These are phyloP conservation scores for Bromus sterilis DNA, from an alignment of 176 grass and related monocot species.

Conservation along the genomic window DNA sequence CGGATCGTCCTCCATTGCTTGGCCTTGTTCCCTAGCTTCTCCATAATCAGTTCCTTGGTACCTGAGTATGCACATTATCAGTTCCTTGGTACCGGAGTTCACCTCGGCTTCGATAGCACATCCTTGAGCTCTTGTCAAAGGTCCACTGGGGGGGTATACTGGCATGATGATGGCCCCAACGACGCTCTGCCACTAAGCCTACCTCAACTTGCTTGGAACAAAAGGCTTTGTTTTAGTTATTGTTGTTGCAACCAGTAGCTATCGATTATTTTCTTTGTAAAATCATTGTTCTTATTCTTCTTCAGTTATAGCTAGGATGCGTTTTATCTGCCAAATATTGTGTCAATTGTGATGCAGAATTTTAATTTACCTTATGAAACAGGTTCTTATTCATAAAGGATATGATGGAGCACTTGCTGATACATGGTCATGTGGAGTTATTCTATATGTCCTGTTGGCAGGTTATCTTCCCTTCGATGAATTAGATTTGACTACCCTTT, in stretches of 20 bases:
- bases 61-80: too few relatives aligned
- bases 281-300: neutral
- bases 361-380: constrained; percentile 17
- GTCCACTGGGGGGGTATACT: too few relatives aligned
- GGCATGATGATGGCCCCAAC: too few relatives aligned
- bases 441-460: constrained; percentile 89
- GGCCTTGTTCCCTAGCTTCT: too few relatives aligned
- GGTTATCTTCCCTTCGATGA: constrained; percentile 99
- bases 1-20: too few relatives aligned
- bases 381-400: constrained; percentile 96
- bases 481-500: constrained; percentile 93
- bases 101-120: too few relatives aligned
- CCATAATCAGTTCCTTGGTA: too few relatives aligned
- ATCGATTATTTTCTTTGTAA: constrained; percentile 14
- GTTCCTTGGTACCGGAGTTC: too few relatives aligned
- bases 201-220: too few relatives aligned
- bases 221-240: too few relatives aligned
- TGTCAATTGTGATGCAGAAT: neutral
- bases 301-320: neutral
- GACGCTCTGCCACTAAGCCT: too few relatives aligned
- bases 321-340: constrained; percentile 8
- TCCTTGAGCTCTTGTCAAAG: too few relatives aligned
- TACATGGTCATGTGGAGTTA: constrained; percentile 97
- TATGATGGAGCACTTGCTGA: constrained; percentile 97
- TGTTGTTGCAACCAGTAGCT: neutral